Conservation (phyloP, 805 yeast genomes). For the Teunomyces panamensis region DNA sequence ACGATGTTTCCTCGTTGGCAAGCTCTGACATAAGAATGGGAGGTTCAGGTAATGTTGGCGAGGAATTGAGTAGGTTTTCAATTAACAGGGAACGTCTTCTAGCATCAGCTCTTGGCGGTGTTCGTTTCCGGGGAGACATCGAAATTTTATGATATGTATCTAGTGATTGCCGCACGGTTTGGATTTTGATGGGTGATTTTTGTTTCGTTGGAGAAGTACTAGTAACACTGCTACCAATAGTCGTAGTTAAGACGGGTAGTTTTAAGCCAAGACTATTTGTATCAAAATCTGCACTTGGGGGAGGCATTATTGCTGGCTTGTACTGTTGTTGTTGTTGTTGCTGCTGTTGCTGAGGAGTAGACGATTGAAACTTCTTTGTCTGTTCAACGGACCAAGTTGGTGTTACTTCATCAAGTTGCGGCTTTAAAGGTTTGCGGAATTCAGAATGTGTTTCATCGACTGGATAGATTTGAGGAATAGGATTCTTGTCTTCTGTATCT, state of each 20-base stretch:
- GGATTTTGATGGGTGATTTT: conserved; percentile 17
- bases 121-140: conserved; percentile 30
- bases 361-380: conserved; percentile 18
- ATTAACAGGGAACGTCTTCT: conserved; percentile 32
- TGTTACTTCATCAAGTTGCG: conserved; percentile 23
- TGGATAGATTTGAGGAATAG: neutral
- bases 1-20: conserved; percentile 13
- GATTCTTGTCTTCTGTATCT: conserved; percentile 10
- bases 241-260: conserved; percentile 12
- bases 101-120: conserved; percentile 14
- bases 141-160: conserved; percentile 29
- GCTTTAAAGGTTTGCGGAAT: conserved; percentile 19
- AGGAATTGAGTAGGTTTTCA: conserved; percentile 35
- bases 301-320: conserved; percentile 10
- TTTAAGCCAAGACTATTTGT: conserved; percentile 22
- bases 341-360: conserved; percentile 26
- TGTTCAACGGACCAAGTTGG: conserved; percentile 36
- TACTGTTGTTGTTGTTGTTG: conserved; percentile 18
- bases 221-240: conserved; percentile 5
- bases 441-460: conserved; percentile 3
- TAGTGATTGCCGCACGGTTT: conserved; percentile 30
- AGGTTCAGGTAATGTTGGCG: conserved; percentile 45
- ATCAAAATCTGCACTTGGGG: neutral
- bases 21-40: conserved; percentile 39
- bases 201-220: conserved; percentile 3